Evolutionary conservation across 306 rosid genomes (phyloP), one percentile per base, ranked within the genome.

Genomic region (Hippophae gyantsensis): DNA sequence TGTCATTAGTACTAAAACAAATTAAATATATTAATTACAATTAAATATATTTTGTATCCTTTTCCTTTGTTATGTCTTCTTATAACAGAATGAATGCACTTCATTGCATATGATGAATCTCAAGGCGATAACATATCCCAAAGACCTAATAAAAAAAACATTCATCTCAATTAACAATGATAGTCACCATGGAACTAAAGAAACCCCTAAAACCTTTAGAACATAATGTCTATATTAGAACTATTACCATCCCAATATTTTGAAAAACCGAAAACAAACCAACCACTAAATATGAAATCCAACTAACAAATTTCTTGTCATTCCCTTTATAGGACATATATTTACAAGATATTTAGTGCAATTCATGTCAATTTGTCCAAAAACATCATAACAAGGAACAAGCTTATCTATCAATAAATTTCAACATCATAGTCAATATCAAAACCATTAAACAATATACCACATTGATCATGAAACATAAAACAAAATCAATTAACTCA

Each of bases 151-250:
- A 40, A 92, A 87, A 23, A 83, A 78, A 51, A 92, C 63, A 63
- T 87, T 92, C 32, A 78, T 87, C 14, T 72, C 89, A 53, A 87
- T 74, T 1, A 96, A 92, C 69, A 92, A 54, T 3, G 98, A 79
- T 7, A 95, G 98, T 53, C 87, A 48, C 96, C 89, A 85, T 0
- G 98, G 98, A 72, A 92, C 95, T 43, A 87, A 74, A 1, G 95
- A 96, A 74, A 83, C 96, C 14, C 92, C 87, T 92, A 87, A 92
- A 56, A 87, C 83, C 67, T 79, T 83, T 0, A 95, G 87, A 40
- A 52, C 50, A 52, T 85, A 77, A 18, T 18, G 23, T 18, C 59
- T 72, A 72, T 69, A 64, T 79, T 0, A 87, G 82, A 63, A 92
- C 82, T 27, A 87, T 67, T 38, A 81, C 76, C 86, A 87, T 57